phyloP scores from a whole-genome alignment of 768 basidiomycete genomes.

The Chalciporus pseudorubinellus region DNA sequence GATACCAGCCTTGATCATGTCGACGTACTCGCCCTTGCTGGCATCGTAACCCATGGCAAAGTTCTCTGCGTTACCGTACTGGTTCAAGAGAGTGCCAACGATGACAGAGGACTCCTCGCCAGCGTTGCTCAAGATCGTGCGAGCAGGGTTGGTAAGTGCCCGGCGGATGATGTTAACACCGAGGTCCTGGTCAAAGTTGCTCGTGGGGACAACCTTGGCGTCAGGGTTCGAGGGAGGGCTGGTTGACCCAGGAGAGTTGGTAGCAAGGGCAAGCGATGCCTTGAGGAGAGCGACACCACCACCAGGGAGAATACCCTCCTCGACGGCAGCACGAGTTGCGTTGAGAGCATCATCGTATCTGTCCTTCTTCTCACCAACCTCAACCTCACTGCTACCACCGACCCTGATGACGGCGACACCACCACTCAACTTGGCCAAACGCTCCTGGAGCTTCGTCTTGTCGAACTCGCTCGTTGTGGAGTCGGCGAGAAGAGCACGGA shows the following conservation, averaged over 20 bases:
- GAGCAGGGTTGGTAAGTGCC: slow-evolving; percentile 78
- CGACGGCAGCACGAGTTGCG: slow-evolving; percentile 97
- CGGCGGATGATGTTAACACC: slow-evolving; percentile 91
- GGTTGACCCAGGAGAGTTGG: slow-evolving; percentile 46
- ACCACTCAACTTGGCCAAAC: slow-evolving; percentile 92
- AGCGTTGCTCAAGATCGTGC: slow-evolving; percentile 89
- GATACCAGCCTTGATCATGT: slow-evolving; percentile 94
- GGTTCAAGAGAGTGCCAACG: slow-evolving; percentile 75
- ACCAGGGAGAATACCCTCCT: slow-evolving; percentile 97
- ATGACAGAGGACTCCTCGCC: slow-evolving; percentile 94
- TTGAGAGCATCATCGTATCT: slow-evolving; percentile 96
- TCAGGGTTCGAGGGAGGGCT: slow-evolving; percentile 50
- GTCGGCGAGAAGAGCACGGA: slow-evolving; percentile 80
- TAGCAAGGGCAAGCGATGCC: slow-evolving; percentile 68
- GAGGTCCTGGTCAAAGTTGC: slow-evolving; percentile 97
- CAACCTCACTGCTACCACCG: slow-evolving; percentile 89
- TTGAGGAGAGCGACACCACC: slow-evolving; percentile 93
- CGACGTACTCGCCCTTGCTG: slow-evolving; percentile 85
- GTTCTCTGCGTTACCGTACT: slow-evolving; percentile 71
- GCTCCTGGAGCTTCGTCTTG: slow-evolving; percentile 92
- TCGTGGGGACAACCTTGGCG: slow-evolving; percentile 67
- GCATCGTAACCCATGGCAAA: slow-evolving; percentile 91
- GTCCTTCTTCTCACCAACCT: slow-evolving; percentile 99
- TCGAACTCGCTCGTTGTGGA: slow-evolving; percentile 89
- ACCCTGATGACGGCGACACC: slow-evolving; percentile 99